These are phyloP conservation scores for Blastobotrys elegans DNA, from an alignment of 1,139 yeast genomes.

Conservation along the genomic window DNA sequence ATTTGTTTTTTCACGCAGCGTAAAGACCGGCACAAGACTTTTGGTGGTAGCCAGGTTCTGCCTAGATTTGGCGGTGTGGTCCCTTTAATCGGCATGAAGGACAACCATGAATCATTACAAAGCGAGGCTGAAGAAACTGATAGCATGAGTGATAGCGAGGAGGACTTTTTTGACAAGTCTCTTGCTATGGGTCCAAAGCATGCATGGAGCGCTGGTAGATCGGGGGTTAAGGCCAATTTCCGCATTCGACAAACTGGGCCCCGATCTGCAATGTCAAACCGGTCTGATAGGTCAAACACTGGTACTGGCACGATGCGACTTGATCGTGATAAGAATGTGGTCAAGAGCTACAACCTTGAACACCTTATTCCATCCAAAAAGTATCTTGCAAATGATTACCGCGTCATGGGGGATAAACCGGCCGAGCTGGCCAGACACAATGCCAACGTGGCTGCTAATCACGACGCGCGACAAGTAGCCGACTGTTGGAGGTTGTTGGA, in stretches of 20 bases:
- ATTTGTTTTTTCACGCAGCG: constrained; percentile 77
- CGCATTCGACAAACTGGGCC: constrained; percentile 10
- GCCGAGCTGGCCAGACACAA: constrained; percentile 64
- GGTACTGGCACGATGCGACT: constrained; percentile 5
- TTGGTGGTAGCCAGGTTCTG: neutral
- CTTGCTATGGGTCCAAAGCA: constrained; percentile 1
- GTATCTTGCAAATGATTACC: constrained; percentile 73
- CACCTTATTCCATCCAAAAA: constrained; percentile 71
- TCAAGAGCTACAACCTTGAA: constrained; percentile 61
- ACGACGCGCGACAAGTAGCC: constrained; percentile 59
- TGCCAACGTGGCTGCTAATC: constrained; percentile 61
- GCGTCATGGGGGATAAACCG: constrained; percentile 62
- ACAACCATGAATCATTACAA: neutral
- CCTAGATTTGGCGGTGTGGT: neutral
- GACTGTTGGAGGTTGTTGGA: constrained; percentile 68
- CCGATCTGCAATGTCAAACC: constrained; percentile 15
- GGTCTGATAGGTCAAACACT: constrained; percentile 13
- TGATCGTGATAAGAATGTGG: constrained; percentile 42
- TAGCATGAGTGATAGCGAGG: constrained; percentile 19
- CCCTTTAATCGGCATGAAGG: neutral
- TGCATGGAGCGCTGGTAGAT: neutral
- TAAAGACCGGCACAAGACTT: constrained; percentile 21
- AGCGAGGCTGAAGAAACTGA: constrained; percentile 4
- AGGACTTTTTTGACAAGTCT: constrained; percentile 16
- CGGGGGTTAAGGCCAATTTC: constrained; percentile 3